A percentile compares a stretch with the other conserved stretches of the same genome.
Conservation (phyloP, 371 early-diverging fungal species). For the Cokeromyces recurvatus region DNA sequence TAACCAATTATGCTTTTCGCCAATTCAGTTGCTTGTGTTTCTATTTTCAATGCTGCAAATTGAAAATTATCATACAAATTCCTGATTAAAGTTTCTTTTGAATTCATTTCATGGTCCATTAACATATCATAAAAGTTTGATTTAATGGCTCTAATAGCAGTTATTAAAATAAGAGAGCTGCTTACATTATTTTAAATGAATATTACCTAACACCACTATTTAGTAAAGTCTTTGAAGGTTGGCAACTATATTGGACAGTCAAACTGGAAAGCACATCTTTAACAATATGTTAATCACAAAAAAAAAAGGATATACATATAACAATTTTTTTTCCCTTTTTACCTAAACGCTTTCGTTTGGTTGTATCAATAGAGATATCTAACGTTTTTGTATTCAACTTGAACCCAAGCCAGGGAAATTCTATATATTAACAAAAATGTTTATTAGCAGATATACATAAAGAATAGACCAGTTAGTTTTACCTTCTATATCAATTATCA, state of each 20-base stretch:
- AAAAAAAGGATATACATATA: too few species aligned
- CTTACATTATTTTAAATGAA: too few species aligned
- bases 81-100: conserved; percentile 42
- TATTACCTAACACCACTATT: too few species aligned
- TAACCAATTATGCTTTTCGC: not conserved
- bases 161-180: not conserved
- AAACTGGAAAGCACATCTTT: too few species aligned
- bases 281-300: too few species aligned
- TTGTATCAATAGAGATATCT: conserved; percentile 61
- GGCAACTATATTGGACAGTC: too few species aligned
- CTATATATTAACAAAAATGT: conserved; percentile 23
- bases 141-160: conserved; percentile 42
- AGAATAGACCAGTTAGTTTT: too few species aligned
- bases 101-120: conserved; percentile 58
- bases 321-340: too few species aligned
- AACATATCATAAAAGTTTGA: conserved; percentile 49
- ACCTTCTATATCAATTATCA: conserved; percentile 13
- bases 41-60: conserved; percentile 56
- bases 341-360: conserved; percentile 29
- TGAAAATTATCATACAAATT: conserved; percentile 71
- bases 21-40: not conserved
- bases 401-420: conserved; percentile 85
- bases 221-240: too few species aligned
- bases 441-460: too few species aligned
- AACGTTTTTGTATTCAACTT: conserved; percentile 60